phyloP scores from a whole-genome alignment of 768 basidiomycete species.

The Rubroboletus pulcherrimus region DNA sequence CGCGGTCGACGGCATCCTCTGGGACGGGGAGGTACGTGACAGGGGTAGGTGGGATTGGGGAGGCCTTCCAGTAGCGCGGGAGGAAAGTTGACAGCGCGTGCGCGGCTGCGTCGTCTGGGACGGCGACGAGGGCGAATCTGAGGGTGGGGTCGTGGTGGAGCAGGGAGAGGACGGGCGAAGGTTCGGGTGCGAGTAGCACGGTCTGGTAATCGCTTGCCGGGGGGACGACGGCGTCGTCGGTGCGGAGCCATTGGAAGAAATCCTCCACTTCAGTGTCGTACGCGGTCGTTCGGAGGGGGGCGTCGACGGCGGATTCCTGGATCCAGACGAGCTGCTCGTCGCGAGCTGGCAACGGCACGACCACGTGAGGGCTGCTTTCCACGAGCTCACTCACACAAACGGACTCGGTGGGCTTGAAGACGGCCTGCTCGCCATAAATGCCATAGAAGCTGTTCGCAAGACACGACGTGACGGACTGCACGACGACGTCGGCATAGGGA shows the following conservation, averaged over 20 bases:
- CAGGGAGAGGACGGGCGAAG: constrained; percentile 27
- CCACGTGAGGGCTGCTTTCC: neutral
- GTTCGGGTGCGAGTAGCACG: constrained; percentile 10
- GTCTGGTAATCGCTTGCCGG: constrained; percentile 17
- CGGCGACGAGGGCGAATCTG: constrained; percentile 48
- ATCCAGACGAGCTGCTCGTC: constrained; percentile 56
- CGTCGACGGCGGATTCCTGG: constrained; percentile 51
- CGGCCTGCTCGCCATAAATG: constrained; percentile 48
- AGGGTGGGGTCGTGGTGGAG: constrained; percentile 36
- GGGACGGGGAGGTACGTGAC: constrained; percentile 55
- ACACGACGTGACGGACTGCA: constrained; percentile 35
- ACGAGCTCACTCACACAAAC: constrained; percentile 34
- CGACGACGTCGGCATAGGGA: constrained; percentile 19
- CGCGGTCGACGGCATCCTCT: constrained; percentile 46
- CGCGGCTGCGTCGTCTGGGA: constrained; percentile 38
- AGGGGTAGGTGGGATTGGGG: constrained; percentile 52
- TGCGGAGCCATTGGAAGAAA: constrained; percentile 34
- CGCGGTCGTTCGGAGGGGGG: constrained; percentile 34
- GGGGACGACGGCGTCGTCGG: constrained; percentile 12
- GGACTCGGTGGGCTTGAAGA: constrained; percentile 42
- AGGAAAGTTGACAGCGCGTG: constrained; percentile 54
- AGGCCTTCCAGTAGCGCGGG: constrained; percentile 73
- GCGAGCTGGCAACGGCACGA: constrained; percentile 22
- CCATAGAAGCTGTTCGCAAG: constrained; percentile 53
- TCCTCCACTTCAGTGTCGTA: constrained; percentile 33